phyloP scores from a whole-genome alignment of 257 asterid genomes.

The Voacanga thouarsii region DNA sequence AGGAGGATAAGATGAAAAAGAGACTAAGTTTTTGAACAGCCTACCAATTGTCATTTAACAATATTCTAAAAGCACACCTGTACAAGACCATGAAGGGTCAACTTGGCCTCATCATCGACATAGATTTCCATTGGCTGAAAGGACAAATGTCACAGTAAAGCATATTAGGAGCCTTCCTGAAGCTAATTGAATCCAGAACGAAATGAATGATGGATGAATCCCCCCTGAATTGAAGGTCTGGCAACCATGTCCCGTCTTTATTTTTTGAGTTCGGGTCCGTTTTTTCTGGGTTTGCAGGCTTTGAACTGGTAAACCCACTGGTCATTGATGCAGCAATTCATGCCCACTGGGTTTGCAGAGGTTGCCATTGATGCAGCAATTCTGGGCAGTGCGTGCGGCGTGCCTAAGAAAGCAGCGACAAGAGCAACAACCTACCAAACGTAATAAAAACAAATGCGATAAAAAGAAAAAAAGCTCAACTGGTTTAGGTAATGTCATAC shows the following conservation, averaged over 20 bases:
- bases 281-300: too few species aligned
- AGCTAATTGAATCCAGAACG: conserved; percentile 60
- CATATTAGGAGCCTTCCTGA: conserved; percentile 70
- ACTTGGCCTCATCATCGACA: conserved; percentile 93
- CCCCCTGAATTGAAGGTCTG: conserved; percentile 38
- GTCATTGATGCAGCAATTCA: too few species aligned
- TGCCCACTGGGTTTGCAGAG: too few species aligned
- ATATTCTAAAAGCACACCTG: conserved; percentile 42
- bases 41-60: background rate
- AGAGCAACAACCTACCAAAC: conserved; percentile 44
- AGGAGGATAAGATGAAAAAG: background rate
- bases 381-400: conserved; percentile 32
- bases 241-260: too few species aligned
- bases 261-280: too few species aligned
- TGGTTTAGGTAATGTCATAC: conserved; percentile 13
- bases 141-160: conserved; percentile 75
- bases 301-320: too few species aligned
- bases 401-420: conserved; percentile 44
- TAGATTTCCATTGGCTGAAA: conserved; percentile 99
- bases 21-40: background rate
- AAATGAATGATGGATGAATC: conserved; percentile 52
- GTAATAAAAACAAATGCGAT: conserved; percentile 37
- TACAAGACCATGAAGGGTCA: conserved; percentile 97
- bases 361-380: too few species aligned
- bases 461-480: conserved; percentile 6